phyloP scores from a whole-genome alignment of 257 asterid genomes.

The Ilex asprella region DNA sequence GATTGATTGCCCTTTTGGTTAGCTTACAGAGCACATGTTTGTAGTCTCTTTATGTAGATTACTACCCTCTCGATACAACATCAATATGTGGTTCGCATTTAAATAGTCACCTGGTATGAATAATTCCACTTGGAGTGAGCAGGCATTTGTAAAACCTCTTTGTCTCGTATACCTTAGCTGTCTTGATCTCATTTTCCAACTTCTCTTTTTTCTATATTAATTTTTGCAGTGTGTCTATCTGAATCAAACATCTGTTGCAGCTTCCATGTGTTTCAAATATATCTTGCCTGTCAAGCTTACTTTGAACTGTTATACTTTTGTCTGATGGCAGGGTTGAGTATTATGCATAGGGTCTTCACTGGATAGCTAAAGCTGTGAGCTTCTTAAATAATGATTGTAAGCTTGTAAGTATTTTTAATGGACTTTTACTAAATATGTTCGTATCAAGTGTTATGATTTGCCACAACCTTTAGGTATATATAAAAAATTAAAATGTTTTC shows the following conservation, averaged over 20 bases:
- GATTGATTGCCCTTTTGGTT: slow-evolving; percentile 13
- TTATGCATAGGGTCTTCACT: slow-evolving; percentile 97
- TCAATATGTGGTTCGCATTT: no score
- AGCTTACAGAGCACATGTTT: no score
- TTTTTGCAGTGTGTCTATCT: background rate
- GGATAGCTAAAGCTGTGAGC: slow-evolving; percentile 98
- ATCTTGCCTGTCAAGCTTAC: slow-evolving; percentile 13
- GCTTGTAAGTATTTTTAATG: slow-evolving; percentile 50
- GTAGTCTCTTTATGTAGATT: no score
- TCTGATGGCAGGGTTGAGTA: slow-evolving; percentile 73
- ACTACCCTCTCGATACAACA: no score
- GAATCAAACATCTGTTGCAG: slow-evolving; percentile 3
- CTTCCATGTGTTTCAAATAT: slow-evolving; percentile 12
- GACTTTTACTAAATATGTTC: no score
- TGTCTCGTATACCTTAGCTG: background rate
- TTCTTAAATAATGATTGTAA: slow-evolving; percentile 97
- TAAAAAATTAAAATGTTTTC: no score
- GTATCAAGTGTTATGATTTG: no score
- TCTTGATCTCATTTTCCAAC: background rate
- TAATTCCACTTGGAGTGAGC: background rate
- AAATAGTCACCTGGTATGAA: background rate
- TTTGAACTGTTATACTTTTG: slow-evolving; percentile 12
- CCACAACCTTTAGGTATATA: no score
- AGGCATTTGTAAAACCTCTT: background rate
- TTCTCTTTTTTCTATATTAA: background rate